Base-by-base conservation (phyloP, 2,329 filamentous ascomycete species). In the Colletotrichum higginsianum region DNA sequence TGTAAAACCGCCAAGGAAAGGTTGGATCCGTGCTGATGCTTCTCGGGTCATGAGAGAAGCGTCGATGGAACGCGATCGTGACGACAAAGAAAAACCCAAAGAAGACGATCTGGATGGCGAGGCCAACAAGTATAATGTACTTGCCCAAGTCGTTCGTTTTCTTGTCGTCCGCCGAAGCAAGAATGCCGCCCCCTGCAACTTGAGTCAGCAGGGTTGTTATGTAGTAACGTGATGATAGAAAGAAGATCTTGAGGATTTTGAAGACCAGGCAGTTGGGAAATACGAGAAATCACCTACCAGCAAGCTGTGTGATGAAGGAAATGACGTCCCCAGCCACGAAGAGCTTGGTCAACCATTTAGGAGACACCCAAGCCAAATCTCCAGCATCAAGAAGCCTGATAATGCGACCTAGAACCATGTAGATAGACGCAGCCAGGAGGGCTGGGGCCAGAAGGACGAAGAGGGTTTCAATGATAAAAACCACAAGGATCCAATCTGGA, bases 81-180 rank as follows among this genome's bases (percentile, higher is more conserved):
- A 84, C 81, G 3, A 84, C 53, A 15, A 88, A 78, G 75, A 90
- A 90, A 53, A 88, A 79, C 9, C 81, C 80, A n/a, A 46, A 46
- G 30, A 46, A 46, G 7, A 18, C n/a, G 15, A 18, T 46, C 42
- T 46, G 42, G 15, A 46, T 46, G 42, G 42, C 42, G 13, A 18
- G 42, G 1, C 42, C 42, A 46, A 18, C 15, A 18, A 46, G 16
- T 8, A 46, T 46, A n/a, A 46, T 0, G 42, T 46, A 46, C 18
- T 46, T 46, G 3, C 42, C 15, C 18, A 46, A 7, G 42, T 46
- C 15, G 42, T 18, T 46, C 2, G 6, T 46, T 7, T 46, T 7
- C 8, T 35, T 35, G 8, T 9, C 30, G 30, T 35, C 30, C 30
- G 30, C 30, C 1, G 30, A 35, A 35, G 30, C 7, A 35, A 35